Evolutionary conservation across 352 stramenopile genomes (phyloP), one percentile per base, ranked within the genome.

Genomic region (Pythium brachiatum): DNA sequence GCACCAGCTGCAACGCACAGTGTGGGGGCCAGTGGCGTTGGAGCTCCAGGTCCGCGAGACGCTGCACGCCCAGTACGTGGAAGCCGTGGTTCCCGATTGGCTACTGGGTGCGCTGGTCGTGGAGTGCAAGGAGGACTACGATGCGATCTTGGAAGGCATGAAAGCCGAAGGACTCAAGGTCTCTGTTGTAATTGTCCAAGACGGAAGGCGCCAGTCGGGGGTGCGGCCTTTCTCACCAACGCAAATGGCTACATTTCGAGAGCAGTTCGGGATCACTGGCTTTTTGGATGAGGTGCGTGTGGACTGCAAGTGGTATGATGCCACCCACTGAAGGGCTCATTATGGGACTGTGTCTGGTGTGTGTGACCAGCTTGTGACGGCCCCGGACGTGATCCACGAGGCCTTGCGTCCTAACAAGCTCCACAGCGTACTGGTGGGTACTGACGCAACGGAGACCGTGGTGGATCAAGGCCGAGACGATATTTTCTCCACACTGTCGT

Each of bases 41-140:
- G 83, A 96, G 73, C 89, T 96, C 70, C 83, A 92, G 63, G 74
- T 96, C 3, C 86, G 87, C 48, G 81, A 94, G 51, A 65, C 75
- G 8, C 81, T 89, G 1, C 80, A 95, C 43, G 86, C 87, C 0
- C 90, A 95, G 46, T 96, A 91, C 47, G 69, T 96, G 4, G 87
- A 96, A 69, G 83, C 92, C 48, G 92, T 79, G 9, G 65, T 96
- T 8, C 84, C 86, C 7, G 94, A 89, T 36, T 94, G 77, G 75
- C 70, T 94, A 21, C 74, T 94, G 60, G 76, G 73, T 20, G 79
- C 81, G 4, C 68, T 96, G 20, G 79, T 96, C 13, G 79, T 76
- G 1, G 87, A 96, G 67, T 91, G 83, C 51, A 78, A 87, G 27
- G 81, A 90, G 15, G 87, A 96, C 54, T 95, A 94, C 63, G 75